A percentile compares a stretch with the other conserved stretches of the same genome.
These are phyloP conservation scores for Betula pendula DNA, from an alignment of 306 rosid species.

Conservation along the genomic window DNA sequence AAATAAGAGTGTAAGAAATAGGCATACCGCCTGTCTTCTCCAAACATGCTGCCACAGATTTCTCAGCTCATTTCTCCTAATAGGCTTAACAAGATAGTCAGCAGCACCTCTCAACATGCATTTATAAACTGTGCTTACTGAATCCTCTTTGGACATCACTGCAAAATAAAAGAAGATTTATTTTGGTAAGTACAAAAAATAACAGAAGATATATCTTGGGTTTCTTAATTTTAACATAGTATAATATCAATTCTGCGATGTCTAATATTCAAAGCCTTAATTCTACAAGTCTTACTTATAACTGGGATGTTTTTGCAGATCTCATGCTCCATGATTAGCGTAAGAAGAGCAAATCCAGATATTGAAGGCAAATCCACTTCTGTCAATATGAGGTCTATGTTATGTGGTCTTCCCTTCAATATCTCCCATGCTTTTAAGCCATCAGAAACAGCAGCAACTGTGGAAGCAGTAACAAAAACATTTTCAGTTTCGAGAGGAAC, in stretches of 20 bases:
- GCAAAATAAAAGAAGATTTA: conserved; percentile 23
- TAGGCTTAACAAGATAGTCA: conserved; percentile 93
- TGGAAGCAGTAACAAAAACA: conserved; percentile 33
- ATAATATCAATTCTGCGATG: background rate
- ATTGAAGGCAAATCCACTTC: conserved; percentile 93
- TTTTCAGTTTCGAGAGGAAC: conserved; percentile 12
- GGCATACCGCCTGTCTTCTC: conserved; percentile 86
- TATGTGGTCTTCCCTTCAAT: conserved; percentile 70
- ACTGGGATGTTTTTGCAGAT: conserved; percentile 91
- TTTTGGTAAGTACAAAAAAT: background rate
- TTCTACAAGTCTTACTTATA: conserved; percentile 61
- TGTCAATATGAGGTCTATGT: conserved; percentile 77
- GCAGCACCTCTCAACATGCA: conserved; percentile 96
- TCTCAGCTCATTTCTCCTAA: conserved; percentile 84
- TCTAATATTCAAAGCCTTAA: conserved; percentile 15
- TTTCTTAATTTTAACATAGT: background rate
- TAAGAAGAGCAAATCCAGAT: conserved; percentile 90
- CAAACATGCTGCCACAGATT: conserved; percentile 99
- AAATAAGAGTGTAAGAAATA: background rate
- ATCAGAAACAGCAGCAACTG: conserved; percentile 94
- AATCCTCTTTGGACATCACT: conserved; percentile 96
- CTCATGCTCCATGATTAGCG: conserved; percentile 85
- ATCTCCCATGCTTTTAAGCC: conserved; percentile 97
- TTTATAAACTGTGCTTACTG: conserved; percentile 77
- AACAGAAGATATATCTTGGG: background rate